phyloP scores from a whole-genome alignment of 176 grass and related monocot genomes.

The bread wheat (Triticum aestivum) region DNA sequence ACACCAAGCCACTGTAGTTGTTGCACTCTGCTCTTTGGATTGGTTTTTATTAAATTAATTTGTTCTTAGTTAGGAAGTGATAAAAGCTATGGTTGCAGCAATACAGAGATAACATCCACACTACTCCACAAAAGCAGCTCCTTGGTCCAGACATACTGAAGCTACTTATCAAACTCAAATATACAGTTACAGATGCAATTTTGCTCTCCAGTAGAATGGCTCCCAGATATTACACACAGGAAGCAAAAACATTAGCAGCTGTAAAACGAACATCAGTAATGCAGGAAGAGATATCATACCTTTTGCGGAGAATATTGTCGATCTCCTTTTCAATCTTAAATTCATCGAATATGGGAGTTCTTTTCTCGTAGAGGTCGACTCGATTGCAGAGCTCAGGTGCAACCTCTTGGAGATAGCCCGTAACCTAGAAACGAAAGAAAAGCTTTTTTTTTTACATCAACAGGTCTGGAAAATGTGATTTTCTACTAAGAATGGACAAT shows the following conservation, averaged over 20 bases:
- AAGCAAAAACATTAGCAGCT: constrained; percentile 14
- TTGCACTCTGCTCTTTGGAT: background rate
- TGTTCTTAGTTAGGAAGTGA: background rate
- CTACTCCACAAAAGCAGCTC: background rate
- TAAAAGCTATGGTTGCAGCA: background rate
- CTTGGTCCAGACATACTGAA: background rate
- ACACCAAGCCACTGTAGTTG: background rate
- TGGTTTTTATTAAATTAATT: background rate
- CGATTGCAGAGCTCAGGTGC: constrained; percentile 87
- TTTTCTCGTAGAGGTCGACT: constrained; percentile 81
- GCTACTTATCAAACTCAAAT: constrained; percentile 1
- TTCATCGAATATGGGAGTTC: constrained; percentile 88
- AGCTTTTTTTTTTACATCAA: constrained; percentile 1
- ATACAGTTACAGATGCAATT: constrained; percentile 1
- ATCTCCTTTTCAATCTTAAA: constrained; percentile 96
- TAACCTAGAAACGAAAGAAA: constrained; percentile 53
- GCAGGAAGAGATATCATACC: constrained; percentile 37
- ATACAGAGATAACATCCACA: background rate
- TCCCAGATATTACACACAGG: constrained; percentile 1
- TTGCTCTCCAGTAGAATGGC: background rate
- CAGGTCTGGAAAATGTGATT: constrained; percentile 4
- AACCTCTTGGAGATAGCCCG: constrained; percentile 84
- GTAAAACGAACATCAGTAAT: background rate
- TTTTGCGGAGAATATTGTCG: constrained; percentile 89
- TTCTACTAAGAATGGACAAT: background rate